Evolutionary conservation across 176 grass and related monocot genomes (phyloP), one percentile per base, ranked within the genome.

Genomic region (Poa pratensis): DNA sequence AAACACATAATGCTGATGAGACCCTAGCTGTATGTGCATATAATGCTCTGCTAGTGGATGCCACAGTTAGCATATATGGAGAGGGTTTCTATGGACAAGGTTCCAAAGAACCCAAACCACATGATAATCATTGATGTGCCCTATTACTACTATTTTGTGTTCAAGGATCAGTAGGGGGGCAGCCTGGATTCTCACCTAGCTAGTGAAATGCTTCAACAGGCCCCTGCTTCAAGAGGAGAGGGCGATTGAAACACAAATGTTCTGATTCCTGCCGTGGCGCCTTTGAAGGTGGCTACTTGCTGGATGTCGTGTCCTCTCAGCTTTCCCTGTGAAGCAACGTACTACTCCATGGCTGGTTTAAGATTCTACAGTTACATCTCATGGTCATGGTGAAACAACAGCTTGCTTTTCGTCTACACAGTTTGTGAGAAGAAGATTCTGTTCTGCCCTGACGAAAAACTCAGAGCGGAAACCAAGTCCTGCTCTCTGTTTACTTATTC

Each of bases 291-390:
- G 23, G 24, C 71, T 74, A 50, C 14, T 49, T 51, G 71, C 73
- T 75, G 26, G 73, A 51, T 75, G 73, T 28, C 48, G 53, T 28
- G 46, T 74, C 48, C 70, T 73, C 48, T 52, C 73, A 75, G 24
- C 73, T 75, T 75, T 35, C 53, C 26, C 17, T 53, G 26, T 34
- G 24, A 75, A 19, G 48, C 24, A 75, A 75, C 24, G 46, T 17
- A 75, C 15, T 52, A 30, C 61, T 30, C 27, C 5, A 65, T 32
- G 62, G 27, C 14, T 75, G 26, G 24, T 75, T 48, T 75, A 75
- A 75, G 15, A 75, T 75, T 75, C 46, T 52, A 20, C 4, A 74
- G 71, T 15, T 75, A 75, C 7, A 32, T 18, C 24, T 75, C 24
- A 34, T 68, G 30, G 64, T 75, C 24, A 34, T 68, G 30, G 64